Evolutionary conservation across 495 filamentous ascomycete species (phyloP), one percentile per base, ranked within the genome.

Genomic region (Mytilinidion resinicola): DNA sequence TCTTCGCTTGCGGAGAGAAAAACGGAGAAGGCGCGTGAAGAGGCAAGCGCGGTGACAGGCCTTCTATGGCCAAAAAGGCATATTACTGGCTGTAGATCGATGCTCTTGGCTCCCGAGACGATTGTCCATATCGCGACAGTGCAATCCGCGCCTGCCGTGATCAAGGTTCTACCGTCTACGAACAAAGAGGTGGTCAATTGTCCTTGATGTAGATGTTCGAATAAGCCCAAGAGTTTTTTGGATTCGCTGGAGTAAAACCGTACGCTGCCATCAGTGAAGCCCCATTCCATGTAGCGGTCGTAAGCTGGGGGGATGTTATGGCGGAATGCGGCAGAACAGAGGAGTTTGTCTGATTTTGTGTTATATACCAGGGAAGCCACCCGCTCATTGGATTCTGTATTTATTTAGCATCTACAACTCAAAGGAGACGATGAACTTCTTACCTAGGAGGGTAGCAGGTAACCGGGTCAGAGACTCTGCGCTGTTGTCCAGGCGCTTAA

Each of bases 251-350:
- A 78, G 70, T 88, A 96, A 76, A 96, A 97, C 9, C 93, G 84
- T 7, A 97, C 82, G 66, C 88, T 91, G 61, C 87, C 89, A 74
- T 98, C 93, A 7, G 90, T 85, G 68, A 93, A 97, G 1, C 91
- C 93, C 93, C 92, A 96, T 72, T 96, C 90, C 70, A 98, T 80
- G 61, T 87, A 96, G 63, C 91, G 89, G 67, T 97, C 92, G 60
- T 88, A 92, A 34, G 74, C 73, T 4, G 95, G 91, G 1, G 91
- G 89, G 12, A 97, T 85, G 63, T 96, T 91, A 36, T 96, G 77
- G 39, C 89, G 76, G 68, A 92, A 86, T 4, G 89, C 78, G 34
- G 86, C 84, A n/a, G 90, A 85, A 62, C 87, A 93, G 42, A 98
- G 77, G 9, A 98, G 74, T 30, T 88, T 85, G 61, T 96, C 93